Evolutionary conservation across 1,139 yeast species (phyloP).

Genomic region (Debaryomyces nepalensis): DNA sequence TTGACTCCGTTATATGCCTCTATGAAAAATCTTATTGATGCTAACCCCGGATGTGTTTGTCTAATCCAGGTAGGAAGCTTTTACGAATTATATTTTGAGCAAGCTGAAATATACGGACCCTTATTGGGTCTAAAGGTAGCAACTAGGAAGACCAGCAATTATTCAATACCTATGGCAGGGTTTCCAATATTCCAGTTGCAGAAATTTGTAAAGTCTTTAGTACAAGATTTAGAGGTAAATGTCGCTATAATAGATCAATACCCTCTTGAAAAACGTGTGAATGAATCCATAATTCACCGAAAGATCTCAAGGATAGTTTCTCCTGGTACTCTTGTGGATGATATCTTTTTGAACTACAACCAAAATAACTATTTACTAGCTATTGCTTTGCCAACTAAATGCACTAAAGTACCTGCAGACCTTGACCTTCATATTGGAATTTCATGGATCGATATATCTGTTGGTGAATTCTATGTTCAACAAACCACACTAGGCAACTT

Average conservation of each 20-base stretch:
- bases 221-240: constrained; percentile 66
- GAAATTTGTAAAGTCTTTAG: constrained; percentile 73
- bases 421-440: constrained; percentile 63
- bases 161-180: constrained; percentile 83
- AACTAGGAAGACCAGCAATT: constrained; percentile 44
- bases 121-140: constrained; percentile 63
- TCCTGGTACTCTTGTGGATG: constrained; percentile 93
- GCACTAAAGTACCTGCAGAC: constrained; percentile 48
- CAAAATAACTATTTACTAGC: constrained; percentile 74
- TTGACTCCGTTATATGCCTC: constrained; percentile 44
- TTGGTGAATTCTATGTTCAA: constrained; percentile 77
- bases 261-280: constrained; percentile 27
- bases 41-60: constrained; percentile 69
- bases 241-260: constrained; percentile 86
- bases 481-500: constrained; percentile 60
- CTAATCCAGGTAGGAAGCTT: constrained; percentile 84
- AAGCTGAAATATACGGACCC: constrained; percentile 77
- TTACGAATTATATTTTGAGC: constrained; percentile 87
- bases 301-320: constrained; percentile 81
- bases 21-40: constrained; percentile 39
- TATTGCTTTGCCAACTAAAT: constrained; percentile 59
- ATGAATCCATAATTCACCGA: constrained; percentile 55
- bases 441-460: constrained; percentile 87
- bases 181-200: constrained; percentile 77
- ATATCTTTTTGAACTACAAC: constrained; percentile 74